Evolutionary conservation across 2,329 filamentous ascomycete genomes (phyloP), one percentile per base, ranked within the genome.

Genomic region (Pseudocercospora musae): DNA sequence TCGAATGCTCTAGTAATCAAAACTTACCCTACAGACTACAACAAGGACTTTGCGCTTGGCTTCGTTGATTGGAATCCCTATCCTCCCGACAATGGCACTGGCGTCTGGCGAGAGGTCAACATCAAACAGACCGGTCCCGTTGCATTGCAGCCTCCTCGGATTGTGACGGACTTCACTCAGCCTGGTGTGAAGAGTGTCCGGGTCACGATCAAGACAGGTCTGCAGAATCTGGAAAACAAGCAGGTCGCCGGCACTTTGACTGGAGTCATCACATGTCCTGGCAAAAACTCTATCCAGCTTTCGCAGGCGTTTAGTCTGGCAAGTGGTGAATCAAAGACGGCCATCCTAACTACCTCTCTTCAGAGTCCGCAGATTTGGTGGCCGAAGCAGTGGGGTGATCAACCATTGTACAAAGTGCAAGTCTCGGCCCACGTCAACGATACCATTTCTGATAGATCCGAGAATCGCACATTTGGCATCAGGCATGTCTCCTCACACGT

Each of bases 1-100:
- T n/a, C 25, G 31, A 62, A 58, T 33, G 59, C 60, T 2, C 29
- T 62, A 4, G 33, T 52, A 6, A 59, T 62, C 37, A 40, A 59
- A 21, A 42, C 60, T 8, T 62, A 54, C 23, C 54, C 55, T 1
- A 54, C 60, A 0, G 54, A 62, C 23, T 62, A 58, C 33, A 54
- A 62, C 23, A 40, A 46, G 23, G 54, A 62, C 54, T 62, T 62
- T 25, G 60, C 54, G 4, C 53, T 53, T 15, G 60, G 60, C 2
- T 62, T 62, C 20, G 60, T 62, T 18, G 60, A 62, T 27, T 62
- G 60, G 60, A 62, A 62, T 40, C 60, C 60, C 4, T 62, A 62
- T 46, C 60, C 60, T 9, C 55, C 60, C 8, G 60, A 62, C n/a
- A 62, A 62, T 48, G 60, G 60, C 13, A 62, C 60, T 20, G 60